Conservation (phyloP, 805 yeast genomes). For the Ogataea dorogensis region DNA sequence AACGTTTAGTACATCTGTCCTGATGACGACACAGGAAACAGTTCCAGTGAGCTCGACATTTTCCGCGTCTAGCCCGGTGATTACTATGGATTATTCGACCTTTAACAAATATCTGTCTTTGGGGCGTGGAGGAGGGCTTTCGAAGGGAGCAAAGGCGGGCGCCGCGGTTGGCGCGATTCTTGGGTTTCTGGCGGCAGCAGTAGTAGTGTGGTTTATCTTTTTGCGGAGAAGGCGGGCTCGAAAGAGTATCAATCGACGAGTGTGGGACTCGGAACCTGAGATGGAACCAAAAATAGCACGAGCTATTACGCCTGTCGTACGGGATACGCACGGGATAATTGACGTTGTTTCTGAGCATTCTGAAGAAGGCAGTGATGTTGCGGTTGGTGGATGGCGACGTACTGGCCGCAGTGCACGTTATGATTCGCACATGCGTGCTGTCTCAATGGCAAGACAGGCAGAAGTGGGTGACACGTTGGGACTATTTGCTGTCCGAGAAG, state of each 20-base stretch:
- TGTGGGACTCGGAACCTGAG: slow-evolving; percentile 1
- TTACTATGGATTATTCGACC: slow-evolving; percentile 30
- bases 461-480: slow-evolving; percentile 24
- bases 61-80: slow-evolving; percentile 22
- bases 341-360: slow-evolving; percentile 31
- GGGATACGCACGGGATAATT: no score
- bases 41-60: slow-evolving; percentile 14
- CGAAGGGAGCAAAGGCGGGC: slow-evolving; percentile 31
- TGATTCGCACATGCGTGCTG: slow-evolving; percentile 22
- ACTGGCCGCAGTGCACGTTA: slow-evolving; percentile 19
- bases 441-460: slow-evolving; percentile 4
- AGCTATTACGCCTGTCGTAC: no score
- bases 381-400: not conserved
- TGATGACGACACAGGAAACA: slow-evolving; percentile 21
- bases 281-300: no score
- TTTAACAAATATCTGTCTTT: slow-evolving; percentile 12
- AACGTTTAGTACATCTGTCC: slow-evolving; percentile 26
- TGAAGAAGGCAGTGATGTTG: slow-evolving; percentile 19
- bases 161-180: slow-evolving; percentile 27
- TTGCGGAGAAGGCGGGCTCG: no score
- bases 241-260: no score
- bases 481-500: slow-evolving; percentile 18
- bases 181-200: slow-evolving; percentile 19
- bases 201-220: slow-evolving; percentile 15
- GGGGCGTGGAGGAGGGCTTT: slow-evolving; percentile 11